Evolutionary conservation across 2,329 filamentous ascomycete species (phyloP), one percentile per base, ranked within the genome.

Genomic region (Coniochaeta sp.): DNA sequence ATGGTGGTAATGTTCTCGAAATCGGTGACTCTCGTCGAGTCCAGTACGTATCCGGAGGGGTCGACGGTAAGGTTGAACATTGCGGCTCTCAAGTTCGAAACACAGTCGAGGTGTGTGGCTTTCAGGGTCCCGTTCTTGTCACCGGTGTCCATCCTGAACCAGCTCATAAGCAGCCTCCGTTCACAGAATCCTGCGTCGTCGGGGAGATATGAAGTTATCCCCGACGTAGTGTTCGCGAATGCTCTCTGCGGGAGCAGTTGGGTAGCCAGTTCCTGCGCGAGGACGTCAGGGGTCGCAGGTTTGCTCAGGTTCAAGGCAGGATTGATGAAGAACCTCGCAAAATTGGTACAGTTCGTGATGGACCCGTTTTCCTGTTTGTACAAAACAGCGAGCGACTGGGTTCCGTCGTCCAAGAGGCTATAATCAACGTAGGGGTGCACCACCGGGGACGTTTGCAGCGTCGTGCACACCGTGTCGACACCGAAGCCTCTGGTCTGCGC

Each of bases 31-130:
- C 55, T 56, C 0, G 62, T 34, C 2, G 71, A 67, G 0, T 60
- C 62, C 0, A 70, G 12, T 0, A 77, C 61, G 17, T 68, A 60
- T 0, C 74, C 74, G 0, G 47, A 1, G 0, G 26, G 0, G 26
- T 75, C 69, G 1, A 75, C 61, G 0, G 68, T 69, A 1, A 76
- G 60, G 4, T 75, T 65, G 62, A 77, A 76, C 54, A 69, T 64
- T 0, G 70, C 72, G 0, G 72, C 73, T n/a, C 68, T 56, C 1
- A 75, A 68, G 0, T 63, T n/a, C 0, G 57, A 22, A 9, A 38
- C 6, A 22, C 61, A 62, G 2, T 34, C 1, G 3, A 62, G 3
- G 14, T 57, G 36, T 3, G 10, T 30, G 2, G 55, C 34, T 1
- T 16, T 28, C 47, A 16, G 19, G 17, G 16, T 55, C 10, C 32